Evolutionary conservation across 176 grass and related monocot species (phyloP).

Genomic region (Oryza meyeriana): DNA sequence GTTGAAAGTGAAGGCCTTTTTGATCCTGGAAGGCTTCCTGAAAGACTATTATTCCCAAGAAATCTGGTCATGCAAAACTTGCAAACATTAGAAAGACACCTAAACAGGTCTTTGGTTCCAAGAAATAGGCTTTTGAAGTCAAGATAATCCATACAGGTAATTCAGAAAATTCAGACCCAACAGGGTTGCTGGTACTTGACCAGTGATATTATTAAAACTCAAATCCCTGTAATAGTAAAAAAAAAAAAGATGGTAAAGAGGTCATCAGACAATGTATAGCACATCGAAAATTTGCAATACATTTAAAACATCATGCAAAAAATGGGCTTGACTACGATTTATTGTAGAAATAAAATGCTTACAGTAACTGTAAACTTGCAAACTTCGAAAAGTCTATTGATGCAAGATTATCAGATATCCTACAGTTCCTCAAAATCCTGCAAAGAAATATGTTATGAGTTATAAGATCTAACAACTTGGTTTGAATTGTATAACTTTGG

Average conservation of each 20-base stretch:
- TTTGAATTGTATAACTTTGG: background rate
- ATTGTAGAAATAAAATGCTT: conserved; percentile 18
- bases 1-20: conserved; percentile 43
- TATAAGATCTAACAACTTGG: conserved; percentile 1
- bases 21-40: conserved; percentile 61
- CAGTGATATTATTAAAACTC: conserved; percentile 88
- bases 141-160: conserved; percentile 48
- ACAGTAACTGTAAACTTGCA: conserved; percentile 42
- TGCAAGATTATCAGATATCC: conserved; percentile 68
- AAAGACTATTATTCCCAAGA: conserved; percentile 89
- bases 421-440: conserved; percentile 85
- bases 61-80: conserved; percentile 43
- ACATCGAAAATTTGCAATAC: background rate
- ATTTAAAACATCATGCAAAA: background rate
- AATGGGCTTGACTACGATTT: background rate
- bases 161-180: conserved; percentile 45
- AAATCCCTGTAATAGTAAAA: conserved; percentile 55
- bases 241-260: background rate
- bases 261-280: conserved; percentile 20
- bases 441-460: conserved; percentile 21
- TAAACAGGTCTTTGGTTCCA: background rate
- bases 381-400: conserved; percentile 59
- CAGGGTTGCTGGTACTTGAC: conserved; percentile 56
- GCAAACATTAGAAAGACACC: conserved; percentile 15
- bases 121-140: conserved; percentile 5